Base-by-base conservation (phyloP, 2,329 filamentous ascomycete genomes). In the Aspergillus viridinutans region DNA sequence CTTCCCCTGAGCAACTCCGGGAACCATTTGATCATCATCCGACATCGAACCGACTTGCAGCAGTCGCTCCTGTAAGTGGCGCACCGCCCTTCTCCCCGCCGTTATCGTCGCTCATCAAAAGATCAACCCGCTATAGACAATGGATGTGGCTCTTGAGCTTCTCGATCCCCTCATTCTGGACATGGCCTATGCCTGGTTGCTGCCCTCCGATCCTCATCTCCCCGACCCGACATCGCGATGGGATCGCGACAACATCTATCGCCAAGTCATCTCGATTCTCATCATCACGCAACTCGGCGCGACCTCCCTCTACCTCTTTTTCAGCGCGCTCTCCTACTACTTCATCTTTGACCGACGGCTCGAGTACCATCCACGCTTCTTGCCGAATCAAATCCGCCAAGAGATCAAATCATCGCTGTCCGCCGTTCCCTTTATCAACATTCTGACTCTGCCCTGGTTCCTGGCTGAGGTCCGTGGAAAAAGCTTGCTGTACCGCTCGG, bases 341-440 rank as follows among this genome's bases (percentile, higher is more conserved):
- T 85, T 92, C 76, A 81, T 94, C 72, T 94, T 93, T 76, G 90
- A 94, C 76, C 90, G 94, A 74, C 81, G 84, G 49, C 91, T 88
- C 48, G 84, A 90, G 74, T 78, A 88, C 58, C 90, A 95, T 73
- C 90, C 90, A 32, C 90, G 90, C 70, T 94, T 90, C 74, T 85
- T 94, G 68, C 92, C 90, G 76, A 90, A 93, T 75, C 90, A 94
- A 74, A 86, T 94, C 64, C 79, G 80, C 59, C 83, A 89, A 61
- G 90, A 95, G 73, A 93, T 95, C 66, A 78, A 79, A 62, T 89
- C 91, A 75, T 84, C 90, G 62, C 82, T 85, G 72, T 72, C 74
- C 51, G 80, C 89, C 45, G 84, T 94, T 76, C 90, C 90, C 35
- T 70, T 84, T 70, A 93, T 94, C 85, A 82, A 89, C 50, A 60